These are phyloP conservation scores for Yamadazyma triangularis DNA, from an alignment of 1,139 yeast genomes.

Conservation along the genomic window DNA sequence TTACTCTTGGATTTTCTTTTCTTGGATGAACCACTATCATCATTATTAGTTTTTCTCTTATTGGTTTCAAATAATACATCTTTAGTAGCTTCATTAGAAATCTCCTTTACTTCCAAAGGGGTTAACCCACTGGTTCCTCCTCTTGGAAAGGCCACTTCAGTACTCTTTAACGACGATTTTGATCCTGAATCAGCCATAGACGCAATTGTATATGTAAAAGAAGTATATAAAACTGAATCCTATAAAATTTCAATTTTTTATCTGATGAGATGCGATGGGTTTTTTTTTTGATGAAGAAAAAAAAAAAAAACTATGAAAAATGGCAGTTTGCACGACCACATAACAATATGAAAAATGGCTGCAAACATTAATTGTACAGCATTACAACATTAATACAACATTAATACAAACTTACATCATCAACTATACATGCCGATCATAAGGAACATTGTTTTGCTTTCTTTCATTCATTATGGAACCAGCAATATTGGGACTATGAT, in stretches of 20 bases:
- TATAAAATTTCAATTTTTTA: no score
- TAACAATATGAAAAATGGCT: no score
- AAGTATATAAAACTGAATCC: no score
- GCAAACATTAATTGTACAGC: no score
- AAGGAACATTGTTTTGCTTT: slow-evolving; percentile 15
- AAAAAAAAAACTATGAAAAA: no score
- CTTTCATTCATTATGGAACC: slow-evolving; percentile 25
- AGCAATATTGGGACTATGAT: slow-evolving; percentile 20
- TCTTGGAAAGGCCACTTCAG: slow-evolving; percentile 85
- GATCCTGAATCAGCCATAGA: neutral
- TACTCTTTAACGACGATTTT: slow-evolving; percentile 26
- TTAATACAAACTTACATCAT: no score
- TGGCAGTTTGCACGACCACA: no score
- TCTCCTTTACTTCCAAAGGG: slow-evolving; percentile 88
- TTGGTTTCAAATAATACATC: slow-evolving; percentile 72
- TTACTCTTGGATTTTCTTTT: slow-evolving; percentile 28
- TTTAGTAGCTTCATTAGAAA: slow-evolving; percentile 84
- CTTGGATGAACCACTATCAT: slow-evolving; percentile 21
- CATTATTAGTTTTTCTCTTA: slow-evolving; percentile 25
- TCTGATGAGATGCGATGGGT: no score
- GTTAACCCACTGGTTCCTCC: slow-evolving; percentile 87
- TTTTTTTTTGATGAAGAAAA: no score
- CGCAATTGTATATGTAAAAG: neutral
- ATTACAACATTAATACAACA: no score
- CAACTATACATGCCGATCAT: slow-evolving; percentile 14